Evolutionary conservation across 2,329 filamentous ascomycete genomes (phyloP).

Genomic region (Didymella exigua): DNA sequence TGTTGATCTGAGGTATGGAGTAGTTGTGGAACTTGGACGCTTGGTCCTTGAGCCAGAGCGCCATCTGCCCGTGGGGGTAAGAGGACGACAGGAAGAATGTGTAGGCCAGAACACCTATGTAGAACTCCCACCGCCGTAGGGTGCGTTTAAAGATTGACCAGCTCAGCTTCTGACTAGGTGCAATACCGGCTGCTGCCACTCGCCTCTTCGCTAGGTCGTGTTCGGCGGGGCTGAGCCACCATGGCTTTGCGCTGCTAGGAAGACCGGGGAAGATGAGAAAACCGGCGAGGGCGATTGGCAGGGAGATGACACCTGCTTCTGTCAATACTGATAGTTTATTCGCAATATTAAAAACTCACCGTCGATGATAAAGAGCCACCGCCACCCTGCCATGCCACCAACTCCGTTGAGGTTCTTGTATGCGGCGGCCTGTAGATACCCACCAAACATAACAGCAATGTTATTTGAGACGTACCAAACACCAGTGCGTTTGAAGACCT

Average conservation of each 20-base stretch:
- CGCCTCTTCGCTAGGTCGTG: conserved; percentile 40
- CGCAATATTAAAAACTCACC: background rate
- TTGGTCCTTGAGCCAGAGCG: conserved; percentile 59
- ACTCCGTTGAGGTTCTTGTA: conserved; percentile 59
- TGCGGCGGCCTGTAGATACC: conserved; percentile 61
- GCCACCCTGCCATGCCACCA: conserved; percentile 57
- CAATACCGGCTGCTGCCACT: conserved; percentile 39
- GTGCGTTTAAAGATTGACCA: conserved; percentile 55
- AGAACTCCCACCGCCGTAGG: conserved; percentile 58
- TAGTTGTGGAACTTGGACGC: conserved; percentile 47
- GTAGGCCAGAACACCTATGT: conserved; percentile 56
- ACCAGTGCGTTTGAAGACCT: conserved; percentile 60
- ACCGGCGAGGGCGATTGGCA: conserved; percentile 61
- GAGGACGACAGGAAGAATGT: conserved; percentile 48
- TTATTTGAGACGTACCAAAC: conserved; percentile 61
- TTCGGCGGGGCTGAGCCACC: conserved; percentile 53
- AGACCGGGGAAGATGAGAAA: conserved; percentile 61
- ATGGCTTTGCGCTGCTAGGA: conserved; percentile 56
- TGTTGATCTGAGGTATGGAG: conserved; percentile 57
- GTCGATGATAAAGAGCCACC: conserved; percentile 62
- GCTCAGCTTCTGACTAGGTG: conserved; percentile 50
- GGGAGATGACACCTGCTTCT: conserved; percentile 55
- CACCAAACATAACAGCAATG: conserved; percentile 63
- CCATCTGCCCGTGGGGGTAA: conserved; percentile 58
- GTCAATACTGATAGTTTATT: background rate